Evolutionary conservation across 2,329 filamentous ascomycete species (phyloP), one percentile per base, ranked within the genome.

Genomic region (Botryotinia globosa): DNA sequence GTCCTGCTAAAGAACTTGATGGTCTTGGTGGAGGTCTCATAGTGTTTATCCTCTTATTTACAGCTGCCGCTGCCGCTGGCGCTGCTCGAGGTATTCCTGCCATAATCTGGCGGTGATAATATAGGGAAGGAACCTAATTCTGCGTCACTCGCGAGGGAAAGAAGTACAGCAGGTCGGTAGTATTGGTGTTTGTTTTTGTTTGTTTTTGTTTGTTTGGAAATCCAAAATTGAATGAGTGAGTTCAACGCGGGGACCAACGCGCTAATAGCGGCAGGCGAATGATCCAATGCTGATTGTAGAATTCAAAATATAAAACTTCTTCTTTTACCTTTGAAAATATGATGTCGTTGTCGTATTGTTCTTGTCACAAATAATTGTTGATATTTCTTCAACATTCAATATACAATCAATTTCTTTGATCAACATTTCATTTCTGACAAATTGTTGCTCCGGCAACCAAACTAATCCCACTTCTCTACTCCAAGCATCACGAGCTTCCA

Each of bases 21-120:
- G 86, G 87, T 75, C 87, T 84, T 81, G 88, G 87, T 59, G 85
- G 82, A 77, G 85, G 86, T 71, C 85, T 85, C 81, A 86, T 84
- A 73, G 82, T 84, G 74, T 83, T 82, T 72, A 82, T 87, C 80
- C 84, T 86, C 75, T 83, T 81, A 67, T 85, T 84, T 79, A 83
- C 81, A 73, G 84, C 82, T 74, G 81, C 77, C 74, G 84, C 82
- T 74, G 81, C 77, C 74, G 82, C 82, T 74, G 81, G 77, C 74
- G 82, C 81, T 81, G 86, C 83, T 80, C 87, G 84, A 76, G 85
- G 83, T 74, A 86, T 82, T 80, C 85, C 86, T 80, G 85, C 85
- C 88, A 90, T 89, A 20, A 51, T 22, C 8, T 68, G 65, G 61
- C 74, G 74, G 75, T 75, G 74, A 58, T 71, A 34, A 8, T 44